Percentiles rank a stretch among this genome's conserved stretches.
Conservation (phyloP, 805 yeast genomes). For the Nakazawaea ambrosiae region DNA sequence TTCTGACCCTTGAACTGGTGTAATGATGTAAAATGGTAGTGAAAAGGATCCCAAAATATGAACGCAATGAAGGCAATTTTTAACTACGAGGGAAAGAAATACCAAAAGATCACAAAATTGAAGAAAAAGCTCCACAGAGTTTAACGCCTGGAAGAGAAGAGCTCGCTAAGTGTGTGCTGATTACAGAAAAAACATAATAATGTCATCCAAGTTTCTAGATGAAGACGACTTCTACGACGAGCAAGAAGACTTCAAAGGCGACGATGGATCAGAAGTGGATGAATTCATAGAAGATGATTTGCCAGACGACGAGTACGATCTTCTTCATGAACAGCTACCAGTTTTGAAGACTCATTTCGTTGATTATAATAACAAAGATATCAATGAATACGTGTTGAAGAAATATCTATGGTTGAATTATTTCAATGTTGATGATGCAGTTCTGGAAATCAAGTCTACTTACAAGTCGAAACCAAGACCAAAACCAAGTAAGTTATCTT, state of each 20-base stretch:
- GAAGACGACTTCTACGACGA: constrained; percentile 25
- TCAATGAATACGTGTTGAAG: constrained; percentile 44
- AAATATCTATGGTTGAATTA: constrained; percentile 56
- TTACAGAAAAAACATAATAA: neutral
- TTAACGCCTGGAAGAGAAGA: too few relatives aligned
- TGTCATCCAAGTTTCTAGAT: constrained; percentile 5
- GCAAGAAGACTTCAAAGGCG: constrained; percentile 19
- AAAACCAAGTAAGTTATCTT: constrained; percentile 14
- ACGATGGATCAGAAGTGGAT: constrained; percentile 22
- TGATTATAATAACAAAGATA: constrained; percentile 32
- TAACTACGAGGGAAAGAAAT: too few relatives aligned
- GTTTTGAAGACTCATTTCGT: constrained; percentile 28
- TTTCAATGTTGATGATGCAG: constrained; percentile 43
- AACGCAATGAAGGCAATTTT: too few relatives aligned
- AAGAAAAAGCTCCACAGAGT: too few relatives aligned
- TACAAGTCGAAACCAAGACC: constrained; percentile 17
- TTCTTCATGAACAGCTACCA: constrained; percentile 37
- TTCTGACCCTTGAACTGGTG: too few relatives aligned
- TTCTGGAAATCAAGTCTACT: constrained; percentile 36
- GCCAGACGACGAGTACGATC: constrained; percentile 34
- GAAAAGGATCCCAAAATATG: too few relatives aligned
- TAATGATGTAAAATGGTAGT: too few relatives aligned
- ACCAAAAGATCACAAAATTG: too few relatives aligned
- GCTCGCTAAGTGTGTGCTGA: too few relatives aligned
- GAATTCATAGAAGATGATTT: constrained; percentile 32